phyloP scores from a whole-genome alignment of 169 alveolate genomes.

The Cryptosporidium meleagridis region DNA sequence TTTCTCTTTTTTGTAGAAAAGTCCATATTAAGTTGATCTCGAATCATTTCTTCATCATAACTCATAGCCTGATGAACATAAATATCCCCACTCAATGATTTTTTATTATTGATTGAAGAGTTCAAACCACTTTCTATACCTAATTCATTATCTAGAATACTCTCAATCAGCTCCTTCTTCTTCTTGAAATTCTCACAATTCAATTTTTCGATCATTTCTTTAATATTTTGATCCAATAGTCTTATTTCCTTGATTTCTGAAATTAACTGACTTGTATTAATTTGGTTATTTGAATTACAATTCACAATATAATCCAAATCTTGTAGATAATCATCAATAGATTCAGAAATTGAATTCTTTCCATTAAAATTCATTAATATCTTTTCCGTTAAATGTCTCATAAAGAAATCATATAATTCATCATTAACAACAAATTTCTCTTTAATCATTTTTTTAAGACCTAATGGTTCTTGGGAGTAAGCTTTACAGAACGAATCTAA shows the following conservation, averaged over 20 bases:
- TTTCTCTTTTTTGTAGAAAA: neutral
- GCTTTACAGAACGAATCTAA: neutral
- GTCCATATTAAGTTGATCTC: neutral
- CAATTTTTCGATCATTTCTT: neutral
- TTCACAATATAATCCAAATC: neutral
- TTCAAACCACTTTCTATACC: neutral
- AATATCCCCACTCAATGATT: neutral
- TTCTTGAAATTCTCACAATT: neutral
- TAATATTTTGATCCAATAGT: neutral
- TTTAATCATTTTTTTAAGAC: neutral
- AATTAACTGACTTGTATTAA: neutral
- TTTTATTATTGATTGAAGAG: too few relatives aligned
- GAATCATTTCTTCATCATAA: constrained; percentile 22
- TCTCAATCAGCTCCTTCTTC: neutral
- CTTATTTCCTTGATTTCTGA: neutral
- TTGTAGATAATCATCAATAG: neutral
- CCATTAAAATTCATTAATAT: neutral
- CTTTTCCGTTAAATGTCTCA: neutral
- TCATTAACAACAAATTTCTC: neutral
- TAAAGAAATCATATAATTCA: neutral
- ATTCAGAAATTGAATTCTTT: neutral
- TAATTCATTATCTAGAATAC: neutral
- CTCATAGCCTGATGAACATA: constrained; percentile 51
- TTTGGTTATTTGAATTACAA: neutral
- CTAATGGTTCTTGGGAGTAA: too few relatives aligned